Percentiles rank a stretch among this genome's conserved stretches.
Evolutionary conservation across 495 filamentous ascomycete species (phyloP).

Genomic region (Hypoxylon lienhwacheense): DNA sequence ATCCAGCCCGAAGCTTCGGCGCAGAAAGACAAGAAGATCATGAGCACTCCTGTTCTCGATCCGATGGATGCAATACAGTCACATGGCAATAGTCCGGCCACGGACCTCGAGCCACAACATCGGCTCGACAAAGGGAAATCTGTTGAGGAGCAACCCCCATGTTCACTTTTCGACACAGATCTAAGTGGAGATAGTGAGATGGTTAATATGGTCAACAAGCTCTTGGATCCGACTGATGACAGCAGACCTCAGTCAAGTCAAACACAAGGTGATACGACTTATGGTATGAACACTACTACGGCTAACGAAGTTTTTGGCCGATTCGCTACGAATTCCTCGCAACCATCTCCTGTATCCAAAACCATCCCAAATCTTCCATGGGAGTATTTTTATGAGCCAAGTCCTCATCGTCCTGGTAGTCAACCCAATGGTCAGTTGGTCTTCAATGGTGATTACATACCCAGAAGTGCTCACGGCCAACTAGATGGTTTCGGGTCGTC

Average conservation of each 20-base stretch:
- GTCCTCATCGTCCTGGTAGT: constrained; percentile 30
- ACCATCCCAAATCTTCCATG: constrained; percentile 48
- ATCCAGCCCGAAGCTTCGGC: not conserved
- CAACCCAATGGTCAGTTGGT: constrained; percentile 26
- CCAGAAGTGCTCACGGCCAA: constrained; percentile 30
- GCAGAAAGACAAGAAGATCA: not conserved
- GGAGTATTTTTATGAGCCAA: constrained; percentile 47
- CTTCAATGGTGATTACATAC: constrained; percentile 25
- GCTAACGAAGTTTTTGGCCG: constrained; percentile 43
- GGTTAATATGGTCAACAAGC: constrained; percentile 47
- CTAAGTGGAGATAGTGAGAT: constrained; percentile 40
- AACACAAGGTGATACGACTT: constrained; percentile 37
- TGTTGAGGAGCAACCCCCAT: constrained; percentile 6
- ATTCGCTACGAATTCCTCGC: constrained; percentile 24
- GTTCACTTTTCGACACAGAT: constrained; percentile 32
- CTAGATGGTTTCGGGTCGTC: constrained; percentile 24
- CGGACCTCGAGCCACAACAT: not conserved
- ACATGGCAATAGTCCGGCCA: not conserved
- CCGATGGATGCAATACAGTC: not conserved
- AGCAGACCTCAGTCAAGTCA: constrained; percentile 31
- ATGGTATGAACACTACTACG: constrained; percentile 47
- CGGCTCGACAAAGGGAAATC: constrained; percentile 21
- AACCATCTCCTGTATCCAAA: constrained; percentile 45
- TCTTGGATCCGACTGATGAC: constrained; percentile 43
- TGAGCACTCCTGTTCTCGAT: not conserved